Base-by-base conservation (phyloP, 2,329 filamentous ascomycete genomes). In the Periconia sp. region DNA sequence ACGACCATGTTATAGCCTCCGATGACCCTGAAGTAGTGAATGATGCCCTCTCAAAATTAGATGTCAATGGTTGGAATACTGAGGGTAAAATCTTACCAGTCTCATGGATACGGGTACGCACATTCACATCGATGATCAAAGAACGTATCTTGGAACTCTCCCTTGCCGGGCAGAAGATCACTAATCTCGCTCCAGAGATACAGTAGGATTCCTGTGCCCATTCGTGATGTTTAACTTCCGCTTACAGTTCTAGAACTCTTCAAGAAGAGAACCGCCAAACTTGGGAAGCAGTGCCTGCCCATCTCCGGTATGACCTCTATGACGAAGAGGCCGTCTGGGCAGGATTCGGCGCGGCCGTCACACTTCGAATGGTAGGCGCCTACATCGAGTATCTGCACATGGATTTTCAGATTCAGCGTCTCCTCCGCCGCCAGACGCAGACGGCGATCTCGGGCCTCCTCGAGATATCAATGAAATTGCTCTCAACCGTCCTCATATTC, bases 311-410 rank as follows among this genome's bases (percentile, higher is more conserved):
- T 41, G 65, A 69, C n/a, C 56, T 58, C 32, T 63, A 66, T 40
- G 54, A 61, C 23, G 60, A 65, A 43, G 65, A 68, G 19, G 47
- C 48, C 2, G 61, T 57, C 15, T 69, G 66, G 65, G 40, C 45
- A 7, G 50, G 45, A 10, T 46, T 64, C n/a, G 54, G 57, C 15
- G 50, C 63, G 2, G 43, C 43, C 11, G 40, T 56, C 10, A 50
- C 63, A 5, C 40, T 68, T 1, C 59, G 61, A 7, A 54, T 69
- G 36, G 55, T 68, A 10, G 48, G 56, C 5, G 46, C 51, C n/a
- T 69, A 69, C 29, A 57, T 69, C 25, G 65, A 69, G 25, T 63
- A 63, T 39, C 48, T 68, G 2, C 60, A 69, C 25, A 57, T 56
- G 19, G 62, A 66, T 25, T 68, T 68, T 40, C 61, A 63, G 22